Base-by-base conservation (phyloP, 2,329 filamentous ascomycete genomes). In the Pestalotiopsis sp. region DNA sequence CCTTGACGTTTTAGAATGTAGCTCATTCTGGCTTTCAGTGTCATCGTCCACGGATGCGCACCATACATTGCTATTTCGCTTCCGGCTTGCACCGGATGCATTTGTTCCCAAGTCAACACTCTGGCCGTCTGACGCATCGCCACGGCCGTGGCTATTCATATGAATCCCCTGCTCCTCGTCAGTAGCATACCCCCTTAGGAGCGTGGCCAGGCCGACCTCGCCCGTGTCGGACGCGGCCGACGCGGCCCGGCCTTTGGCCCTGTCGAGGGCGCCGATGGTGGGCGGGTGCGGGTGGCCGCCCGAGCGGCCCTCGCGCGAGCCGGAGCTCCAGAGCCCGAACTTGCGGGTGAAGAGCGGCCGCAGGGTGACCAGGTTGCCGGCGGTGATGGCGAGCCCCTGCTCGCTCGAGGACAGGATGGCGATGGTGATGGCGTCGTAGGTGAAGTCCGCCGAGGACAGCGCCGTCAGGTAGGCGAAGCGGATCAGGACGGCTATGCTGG, bases 351-450 rank as follows among this genome's bases (percentile, higher is more conserved):
- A 64, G 17, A 86, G 76, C 0, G 84, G 84, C 0, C 82, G 81
- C 6, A 86, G 75, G 0, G 83, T 85, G 3, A 82, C 81, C 6
- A 84, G 78, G 26, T 80, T 80, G 14, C 81, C 82, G 6, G 84
- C 84, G 6, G 80, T 81, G 69, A 86, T 81, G 60, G 83, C 82
- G 1, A 86, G 77, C 13, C 81, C 82, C 44, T 81, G 77, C 65
- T 86, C 85, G 5, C 81, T 75, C 0, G 80, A 82, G 1, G 83
- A 84, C 82, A 83, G 85, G 70, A 85, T 82, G 17, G 83, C 82
- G 61, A 84, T 64, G 10, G 40, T 48, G 17, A 64, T 26, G 40
- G 61, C 61, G 14, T 64, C 40, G 39, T 64, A 64, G 1, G 61
- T 64, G 64, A 83, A 84, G 72, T 84, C 82, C 2, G 77, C 75